Evolutionary conservation across 2,329 filamentous ascomycete species (phyloP).

Genomic region (Alternaria hordeiaustralica): DNA sequence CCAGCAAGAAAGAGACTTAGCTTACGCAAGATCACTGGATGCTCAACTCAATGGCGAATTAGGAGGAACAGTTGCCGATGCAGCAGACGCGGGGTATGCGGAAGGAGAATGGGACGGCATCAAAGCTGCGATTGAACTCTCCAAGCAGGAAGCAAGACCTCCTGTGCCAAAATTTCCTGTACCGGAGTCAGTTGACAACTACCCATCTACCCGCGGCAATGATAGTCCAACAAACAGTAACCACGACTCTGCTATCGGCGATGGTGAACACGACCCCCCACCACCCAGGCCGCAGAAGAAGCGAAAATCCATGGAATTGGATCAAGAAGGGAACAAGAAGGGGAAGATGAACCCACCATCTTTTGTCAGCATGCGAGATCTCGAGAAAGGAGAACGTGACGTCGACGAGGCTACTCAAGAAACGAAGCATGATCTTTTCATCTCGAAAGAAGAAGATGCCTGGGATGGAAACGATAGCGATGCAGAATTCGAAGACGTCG

Average conservation of each 20-base stretch:
- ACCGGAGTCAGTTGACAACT: neutral
- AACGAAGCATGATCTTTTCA: neutral
- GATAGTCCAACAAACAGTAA: neutral
- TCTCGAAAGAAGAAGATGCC: neutral
- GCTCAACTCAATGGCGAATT: neutral
- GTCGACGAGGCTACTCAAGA: neutral
- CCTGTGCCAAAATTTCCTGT: neutral
- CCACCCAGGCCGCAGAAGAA: neutral
- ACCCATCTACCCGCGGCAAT: neutral
- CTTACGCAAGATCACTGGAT: neutral
- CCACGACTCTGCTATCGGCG: neutral
- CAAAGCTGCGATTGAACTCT: neutral
- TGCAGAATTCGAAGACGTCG: neutral
- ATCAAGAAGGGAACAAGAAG: neutral
- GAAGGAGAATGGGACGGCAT: neutral
- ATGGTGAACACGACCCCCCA: neutral
- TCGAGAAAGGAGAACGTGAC: neutral
- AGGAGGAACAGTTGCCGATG: neutral
- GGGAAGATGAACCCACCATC: neutral
- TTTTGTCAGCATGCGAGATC: neutral
- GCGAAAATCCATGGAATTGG: neutral
- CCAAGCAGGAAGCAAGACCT: neutral
- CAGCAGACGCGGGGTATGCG: neutral
- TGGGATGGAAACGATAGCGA: neutral
- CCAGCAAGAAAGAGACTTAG: neutral